These are phyloP conservation scores for Sutorius eximius DNA, from an alignment of 1,284 basidiomycete species.

Conservation along the genomic window DNA sequence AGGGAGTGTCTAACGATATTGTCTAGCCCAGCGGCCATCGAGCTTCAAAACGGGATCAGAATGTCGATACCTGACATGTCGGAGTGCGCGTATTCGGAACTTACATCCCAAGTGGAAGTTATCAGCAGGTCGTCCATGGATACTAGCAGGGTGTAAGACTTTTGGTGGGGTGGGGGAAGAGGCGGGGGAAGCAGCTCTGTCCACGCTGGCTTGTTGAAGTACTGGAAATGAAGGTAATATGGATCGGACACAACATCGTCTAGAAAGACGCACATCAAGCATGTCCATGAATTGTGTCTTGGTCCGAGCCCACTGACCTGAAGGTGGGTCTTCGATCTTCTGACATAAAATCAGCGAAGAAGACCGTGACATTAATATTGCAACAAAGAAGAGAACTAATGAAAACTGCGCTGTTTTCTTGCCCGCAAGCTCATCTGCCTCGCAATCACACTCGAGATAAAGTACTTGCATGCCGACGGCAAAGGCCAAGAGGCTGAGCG, in stretches of 20 bases:
- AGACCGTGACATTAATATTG: constrained; percentile 23
- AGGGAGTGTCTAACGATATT: too few relatives aligned
- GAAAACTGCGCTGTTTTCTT: constrained; percentile 48
- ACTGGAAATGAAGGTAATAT: constrained; percentile 45
- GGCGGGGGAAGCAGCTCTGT: constrained; percentile 89
- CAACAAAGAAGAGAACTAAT: constrained; percentile 13
- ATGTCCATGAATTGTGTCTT: constrained; percentile 57
- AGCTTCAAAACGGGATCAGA: too few relatives aligned
- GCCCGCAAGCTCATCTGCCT: constrained; percentile 49
- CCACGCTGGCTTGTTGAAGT: constrained; percentile 92
- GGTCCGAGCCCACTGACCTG: constrained; percentile 62
- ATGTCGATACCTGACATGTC: too few relatives aligned
- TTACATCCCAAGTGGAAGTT: constrained; percentile 91
- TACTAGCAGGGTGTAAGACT: constrained; percentile 90
- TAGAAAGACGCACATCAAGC: constrained; percentile 56
- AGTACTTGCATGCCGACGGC: constrained; percentile 44
- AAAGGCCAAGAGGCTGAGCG: constrained; percentile 53
- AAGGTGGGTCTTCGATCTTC: constrained; percentile 57
- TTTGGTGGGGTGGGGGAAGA: constrained; percentile 80
- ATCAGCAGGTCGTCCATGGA: constrained; percentile 93
- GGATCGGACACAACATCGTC: not conserved
- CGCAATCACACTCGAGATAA: constrained; percentile 66
- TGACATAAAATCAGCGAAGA: constrained; percentile 26
- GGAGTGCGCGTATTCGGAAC: constrained; percentile 42
- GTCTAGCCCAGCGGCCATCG: too few relatives aligned